Conservation (phyloP, 805 yeast species). For the Starmerella sp. region DNA sequence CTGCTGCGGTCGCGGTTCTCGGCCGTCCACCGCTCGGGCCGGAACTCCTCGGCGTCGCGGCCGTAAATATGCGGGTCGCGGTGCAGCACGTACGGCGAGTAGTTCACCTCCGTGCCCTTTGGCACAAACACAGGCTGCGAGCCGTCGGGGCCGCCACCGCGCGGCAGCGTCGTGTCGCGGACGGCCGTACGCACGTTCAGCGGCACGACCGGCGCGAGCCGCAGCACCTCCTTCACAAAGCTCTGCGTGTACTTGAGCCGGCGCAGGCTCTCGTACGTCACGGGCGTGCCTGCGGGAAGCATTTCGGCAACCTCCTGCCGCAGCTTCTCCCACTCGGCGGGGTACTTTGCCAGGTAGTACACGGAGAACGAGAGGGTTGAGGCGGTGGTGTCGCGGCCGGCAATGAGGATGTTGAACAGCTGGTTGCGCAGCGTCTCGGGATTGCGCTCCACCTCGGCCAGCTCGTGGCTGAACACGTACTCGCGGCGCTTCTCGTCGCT, state of each 20-base stretch:
- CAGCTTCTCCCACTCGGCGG: slow-evolving; percentile 31
- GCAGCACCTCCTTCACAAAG: slow-evolving; percentile 36
- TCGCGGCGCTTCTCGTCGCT: slow-evolving; percentile 24
- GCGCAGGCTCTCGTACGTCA: slow-evolving; percentile 36
- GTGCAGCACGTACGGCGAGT: slow-evolving; percentile 34
- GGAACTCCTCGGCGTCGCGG: slow-evolving; percentile 32
- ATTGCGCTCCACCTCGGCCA: slow-evolving; percentile 37
- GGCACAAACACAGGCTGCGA: slow-evolving; percentile 31
- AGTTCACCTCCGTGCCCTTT: slow-evolving; percentile 33
- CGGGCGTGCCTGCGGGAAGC: slow-evolving; percentile 22
- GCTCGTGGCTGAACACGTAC: slow-evolving; percentile 37
- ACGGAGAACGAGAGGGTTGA: slow-evolving; percentile 35
- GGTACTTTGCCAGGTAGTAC: slow-evolving; percentile 35
- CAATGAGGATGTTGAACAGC: slow-evolving; percentile 37
- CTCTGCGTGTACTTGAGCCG: slow-evolving; percentile 35
- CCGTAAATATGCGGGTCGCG: slow-evolving; percentile 33
- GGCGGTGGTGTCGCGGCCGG: slow-evolving; percentile 44
- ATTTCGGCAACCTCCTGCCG: slow-evolving; percentile 23
- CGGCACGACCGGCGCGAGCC: slow-evolving; percentile 41
- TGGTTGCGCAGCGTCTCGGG: slow-evolving; percentile 38
- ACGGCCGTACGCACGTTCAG: slow-evolving; percentile 35
- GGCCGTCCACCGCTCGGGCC: slow-evolving; percentile 39
- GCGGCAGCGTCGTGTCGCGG: slow-evolving; percentile 37
- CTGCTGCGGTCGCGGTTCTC: slow-evolving; percentile 13
- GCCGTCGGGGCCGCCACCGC: slow-evolving; percentile 38